These are phyloP conservation scores for Sphagnurus paluster DNA, from an alignment of 1,284 basidiomycete species.

Conservation along the genomic window DNA sequence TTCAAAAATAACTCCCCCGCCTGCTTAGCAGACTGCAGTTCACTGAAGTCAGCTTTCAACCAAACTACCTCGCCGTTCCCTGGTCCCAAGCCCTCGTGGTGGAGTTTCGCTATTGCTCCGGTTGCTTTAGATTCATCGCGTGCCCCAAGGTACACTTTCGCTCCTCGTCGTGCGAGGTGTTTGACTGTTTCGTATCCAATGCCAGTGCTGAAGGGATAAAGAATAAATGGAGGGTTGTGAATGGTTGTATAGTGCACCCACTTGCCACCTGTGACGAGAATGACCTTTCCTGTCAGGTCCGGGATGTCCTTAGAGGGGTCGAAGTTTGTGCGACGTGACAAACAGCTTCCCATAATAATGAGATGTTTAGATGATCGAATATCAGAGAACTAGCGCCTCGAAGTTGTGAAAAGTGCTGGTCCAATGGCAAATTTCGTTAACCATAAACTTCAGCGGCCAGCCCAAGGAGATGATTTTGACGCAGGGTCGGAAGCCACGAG, in stretches of 20 bases:
- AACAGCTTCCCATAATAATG: conserved; percentile 11
- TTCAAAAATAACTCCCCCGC: conserved; percentile 46
- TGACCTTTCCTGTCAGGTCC: conserved; percentile 38
- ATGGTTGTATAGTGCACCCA: conserved; percentile 20
- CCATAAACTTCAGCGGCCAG: too few species aligned
- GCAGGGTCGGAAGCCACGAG: too few species aligned
- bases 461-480: too few species aligned
- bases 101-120: conserved; percentile 37
- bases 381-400: too few species aligned
- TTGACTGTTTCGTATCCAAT: conserved; percentile 41
- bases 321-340: conserved; percentile 12
- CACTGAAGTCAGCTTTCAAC: conserved; percentile 46
- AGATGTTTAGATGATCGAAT: too few species aligned
- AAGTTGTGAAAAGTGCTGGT: too few species aligned
- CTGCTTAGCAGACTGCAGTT: conserved; percentile 41
- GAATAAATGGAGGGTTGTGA: not conserved
- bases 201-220: conserved; percentile 29
- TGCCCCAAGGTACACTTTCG: conserved; percentile 44
- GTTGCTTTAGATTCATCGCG: conserved; percentile 38
- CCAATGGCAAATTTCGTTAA: too few species aligned
- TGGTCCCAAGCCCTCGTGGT: conserved; percentile 33
- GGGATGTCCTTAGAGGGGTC: conserved; percentile 27
- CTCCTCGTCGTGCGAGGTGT: conserved; percentile 39
- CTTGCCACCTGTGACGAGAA: conserved; percentile 43
- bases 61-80: conserved; percentile 45